Percentiles rank a stretch among this genome's conserved stretches.
phyloP scores from a whole-genome alignment of 768 basidiomycete genomes.

The Termitomyces titanicus region DNA sequence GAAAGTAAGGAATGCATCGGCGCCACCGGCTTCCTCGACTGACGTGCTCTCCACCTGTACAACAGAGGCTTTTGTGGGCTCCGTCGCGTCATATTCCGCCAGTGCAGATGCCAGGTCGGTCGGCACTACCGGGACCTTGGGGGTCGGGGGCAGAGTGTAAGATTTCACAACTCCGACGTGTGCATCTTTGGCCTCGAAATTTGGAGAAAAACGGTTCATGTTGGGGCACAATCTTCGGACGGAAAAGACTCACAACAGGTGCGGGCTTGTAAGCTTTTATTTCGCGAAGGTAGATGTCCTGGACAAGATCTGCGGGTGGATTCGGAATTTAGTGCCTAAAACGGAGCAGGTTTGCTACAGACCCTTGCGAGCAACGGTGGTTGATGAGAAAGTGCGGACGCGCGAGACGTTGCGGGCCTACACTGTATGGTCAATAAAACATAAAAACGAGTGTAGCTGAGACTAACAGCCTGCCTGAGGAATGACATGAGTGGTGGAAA shows the following conservation, averaged over 20 bases:
- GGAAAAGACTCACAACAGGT: constrained; percentile 50
- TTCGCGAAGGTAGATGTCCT: constrained; percentile 89
- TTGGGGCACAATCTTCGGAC: background rate
- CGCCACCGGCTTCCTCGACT: constrained; percentile 48
- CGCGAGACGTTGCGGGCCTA: constrained; percentile 54
- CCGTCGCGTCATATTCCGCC: constrained; percentile 76
- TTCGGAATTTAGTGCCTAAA: constrained; percentile 29
- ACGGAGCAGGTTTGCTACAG: constrained; percentile 16
- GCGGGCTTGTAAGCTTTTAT: constrained; percentile 87
- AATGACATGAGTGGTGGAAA: constrained; percentile 60
- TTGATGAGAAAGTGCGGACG: constrained; percentile 56
- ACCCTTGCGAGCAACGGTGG: constrained; percentile 65
- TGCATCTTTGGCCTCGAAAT: constrained; percentile 76
- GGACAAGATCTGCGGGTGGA: constrained; percentile 75
- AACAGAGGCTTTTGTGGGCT: constrained; percentile 54
- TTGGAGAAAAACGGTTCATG: background rate
- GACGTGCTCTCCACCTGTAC: constrained; percentile 26
- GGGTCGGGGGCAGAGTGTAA: constrained; percentile 71
- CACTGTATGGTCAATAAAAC: background rate
- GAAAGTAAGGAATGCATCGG: constrained; percentile 76
- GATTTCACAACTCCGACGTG: constrained; percentile 85
- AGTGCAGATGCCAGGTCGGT: constrained; percentile 86
- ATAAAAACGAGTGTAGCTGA: background rate
- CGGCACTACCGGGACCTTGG: constrained; percentile 73
- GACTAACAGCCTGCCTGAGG: constrained; percentile 59